Evolutionary conservation across 176 grass and related monocot genomes (phyloP).

Genomic region (Carex scoparia): DNA sequence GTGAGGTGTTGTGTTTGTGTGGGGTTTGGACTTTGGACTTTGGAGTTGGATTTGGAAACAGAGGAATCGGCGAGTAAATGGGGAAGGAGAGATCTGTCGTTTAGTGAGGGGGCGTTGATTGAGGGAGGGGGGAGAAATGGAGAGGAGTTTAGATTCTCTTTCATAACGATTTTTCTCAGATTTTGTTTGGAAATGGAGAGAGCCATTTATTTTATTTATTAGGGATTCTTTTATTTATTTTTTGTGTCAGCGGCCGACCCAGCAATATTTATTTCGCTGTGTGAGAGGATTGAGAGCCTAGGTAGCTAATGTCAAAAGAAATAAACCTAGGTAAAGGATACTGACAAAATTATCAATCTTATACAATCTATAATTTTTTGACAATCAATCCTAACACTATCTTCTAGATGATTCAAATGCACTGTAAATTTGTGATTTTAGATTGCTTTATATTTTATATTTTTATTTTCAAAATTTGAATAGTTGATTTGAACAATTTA

Average conservation of each 20-base stretch:
- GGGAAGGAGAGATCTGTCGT: constrained; percentile 18
- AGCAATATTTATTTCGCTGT: too few species aligned
- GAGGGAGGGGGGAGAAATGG: neutral
- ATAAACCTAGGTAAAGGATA: too few species aligned
- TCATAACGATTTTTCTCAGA: neutral
- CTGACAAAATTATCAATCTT: too few species aligned
- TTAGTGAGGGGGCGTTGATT: neutral
- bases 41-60: neutral
- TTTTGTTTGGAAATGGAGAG: neutral
- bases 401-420: too few species aligned
- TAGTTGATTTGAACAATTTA: too few species aligned
- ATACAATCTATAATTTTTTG: too few species aligned
- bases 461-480: too few species aligned
- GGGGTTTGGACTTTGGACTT: neutral
- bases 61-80: constrained; percentile 10
- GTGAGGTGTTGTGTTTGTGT: neutral
- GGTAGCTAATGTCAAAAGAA: too few species aligned
- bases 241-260: neutral
- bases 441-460: too few species aligned
- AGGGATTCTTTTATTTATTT: neutral
- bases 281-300: too few species aligned
- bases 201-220: neutral
- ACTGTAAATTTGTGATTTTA: too few species aligned
- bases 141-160: neutral
- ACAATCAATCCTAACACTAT: too few species aligned